Evolutionary conservation across 257 asterid genomes (phyloP).

Genomic region (Ballota nigra): DNA sequence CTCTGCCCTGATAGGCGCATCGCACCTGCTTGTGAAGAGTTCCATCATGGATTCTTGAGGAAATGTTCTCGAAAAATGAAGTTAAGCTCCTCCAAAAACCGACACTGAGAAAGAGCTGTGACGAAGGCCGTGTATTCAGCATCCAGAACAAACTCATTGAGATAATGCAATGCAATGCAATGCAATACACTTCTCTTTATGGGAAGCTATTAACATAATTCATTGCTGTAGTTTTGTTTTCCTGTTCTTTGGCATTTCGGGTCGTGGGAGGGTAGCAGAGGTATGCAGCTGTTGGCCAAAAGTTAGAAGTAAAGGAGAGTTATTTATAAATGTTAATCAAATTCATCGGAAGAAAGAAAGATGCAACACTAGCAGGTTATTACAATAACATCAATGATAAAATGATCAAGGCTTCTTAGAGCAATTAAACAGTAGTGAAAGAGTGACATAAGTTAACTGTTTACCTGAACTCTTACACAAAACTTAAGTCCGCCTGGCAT

Average conservation of each 20-base stretch:
- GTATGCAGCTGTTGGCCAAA: neutral
- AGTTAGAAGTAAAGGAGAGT: neutral
- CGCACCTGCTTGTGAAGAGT: neutral
- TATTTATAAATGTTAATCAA: neutral
- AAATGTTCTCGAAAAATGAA: neutral
- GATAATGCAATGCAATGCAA: neutral
- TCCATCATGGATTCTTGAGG: neutral
- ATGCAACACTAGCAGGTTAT: neutral
- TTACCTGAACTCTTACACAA: constrained; percentile 28
- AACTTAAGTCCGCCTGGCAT: constrained; percentile 39
- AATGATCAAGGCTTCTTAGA: neutral
- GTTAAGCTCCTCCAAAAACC: neutral
- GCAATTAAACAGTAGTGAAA: neutral
- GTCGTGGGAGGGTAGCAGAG: constrained; percentile 4
- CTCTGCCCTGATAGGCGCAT: neutral
- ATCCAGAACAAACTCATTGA: neutral
- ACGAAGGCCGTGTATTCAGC: neutral
- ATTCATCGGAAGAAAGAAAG: neutral
- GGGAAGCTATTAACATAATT: neutral
- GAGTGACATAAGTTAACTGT: neutral
- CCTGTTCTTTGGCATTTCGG: neutral
- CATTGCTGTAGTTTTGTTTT: neutral
- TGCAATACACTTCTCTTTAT: neutral
- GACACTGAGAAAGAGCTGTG: neutral
- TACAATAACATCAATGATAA: neutral